A percentile compares a stretch with the other conserved stretches of the same genome.
These are phyloP conservation scores for Fomitopsis palustris DNA, from an alignment of 1,284 basidiomycete species.

Conservation along the genomic window DNA sequence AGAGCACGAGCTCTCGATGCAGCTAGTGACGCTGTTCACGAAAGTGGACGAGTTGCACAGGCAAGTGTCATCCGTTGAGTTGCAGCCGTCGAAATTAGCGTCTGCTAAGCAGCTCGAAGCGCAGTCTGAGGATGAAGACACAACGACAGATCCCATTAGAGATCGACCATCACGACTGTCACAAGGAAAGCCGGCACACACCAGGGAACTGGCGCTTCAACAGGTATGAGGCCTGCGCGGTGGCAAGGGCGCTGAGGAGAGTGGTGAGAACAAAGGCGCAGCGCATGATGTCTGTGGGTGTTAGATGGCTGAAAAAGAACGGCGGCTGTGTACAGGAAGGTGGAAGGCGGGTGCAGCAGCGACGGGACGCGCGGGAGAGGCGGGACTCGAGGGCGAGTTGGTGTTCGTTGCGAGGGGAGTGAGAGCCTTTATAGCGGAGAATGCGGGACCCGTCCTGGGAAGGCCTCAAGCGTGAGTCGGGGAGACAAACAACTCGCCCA, in stretches of 20 bases:
- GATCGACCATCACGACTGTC: not conserved
- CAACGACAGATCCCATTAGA: not conserved
- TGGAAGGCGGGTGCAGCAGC: slow-evolving; percentile 12
- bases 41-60: slow-evolving; percentile 48
- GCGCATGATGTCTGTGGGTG: slow-evolving; percentile 46
- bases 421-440: slow-evolving; percentile 10
- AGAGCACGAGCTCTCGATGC: slow-evolving; percentile 42
- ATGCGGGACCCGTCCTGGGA: not conserved
- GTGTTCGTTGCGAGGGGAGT: slow-evolving; percentile 6
- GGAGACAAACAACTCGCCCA: slow-evolving; percentile 1
- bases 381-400: slow-evolving; percentile 20
- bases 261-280: slow-evolving; percentile 43
- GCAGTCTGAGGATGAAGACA: slow-evolving; percentile 41
- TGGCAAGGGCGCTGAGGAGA: slow-evolving; percentile 38
- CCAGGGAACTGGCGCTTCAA: slow-evolving; percentile 35
- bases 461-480: not conserved
- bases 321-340: slow-evolving; percentile 17
- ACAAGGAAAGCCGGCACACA: slow-evolving; percentile 20
- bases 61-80: slow-evolving; percentile 42
- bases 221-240: slow-evolving; percentile 34
- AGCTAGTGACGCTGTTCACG: slow-evolving; percentile 41
- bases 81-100: slow-evolving; percentile 41
- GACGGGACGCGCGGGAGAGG: slow-evolving; percentile 7
- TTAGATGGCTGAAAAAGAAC: slow-evolving; percentile 12
- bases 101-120: slow-evolving; percentile 40